Evolutionary conservation across 2,329 filamentous ascomycete genomes (phyloP).

Genomic region (Colletotrichum tofieldiae): DNA sequence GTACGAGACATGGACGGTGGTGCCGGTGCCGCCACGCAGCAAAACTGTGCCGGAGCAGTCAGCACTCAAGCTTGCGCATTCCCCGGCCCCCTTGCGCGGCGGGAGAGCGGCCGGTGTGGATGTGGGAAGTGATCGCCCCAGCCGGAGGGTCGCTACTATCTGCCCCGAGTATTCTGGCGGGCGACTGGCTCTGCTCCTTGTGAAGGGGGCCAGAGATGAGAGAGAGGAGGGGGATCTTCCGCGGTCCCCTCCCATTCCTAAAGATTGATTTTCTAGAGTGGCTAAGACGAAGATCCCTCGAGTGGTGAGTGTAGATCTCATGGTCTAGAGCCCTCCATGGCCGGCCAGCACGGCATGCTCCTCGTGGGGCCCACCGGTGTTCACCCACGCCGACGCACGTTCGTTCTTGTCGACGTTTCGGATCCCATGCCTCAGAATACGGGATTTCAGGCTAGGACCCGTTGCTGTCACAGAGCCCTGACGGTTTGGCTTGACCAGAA

Average conservation of each 20-base stretch:
- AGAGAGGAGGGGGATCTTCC: slow-evolving; percentile 9
- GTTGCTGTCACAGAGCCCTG: slow-evolving; percentile 31
- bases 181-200: neutral
- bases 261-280: neutral
- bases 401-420: slow-evolving; percentile 30
- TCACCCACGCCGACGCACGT: slow-evolving; percentile 5
- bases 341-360: neutral
- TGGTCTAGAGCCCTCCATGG: slow-evolving; percentile 18
- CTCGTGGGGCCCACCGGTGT: neutral
- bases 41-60: neutral
- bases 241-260: neutral
- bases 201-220: neutral
- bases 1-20: neutral
- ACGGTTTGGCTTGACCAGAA: slow-evolving; percentile 17
- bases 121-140: slow-evolving; percentile 10
- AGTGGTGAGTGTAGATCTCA: slow-evolving; percentile 2
- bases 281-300: slow-evolving; percentile 14
- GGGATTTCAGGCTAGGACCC: slow-evolving; percentile 7
- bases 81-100: neutral
- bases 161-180: neutral
- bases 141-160: neutral
- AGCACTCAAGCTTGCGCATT: neutral
- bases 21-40: neutral
- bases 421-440: slow-evolving; percentile 26
- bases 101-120: slow-evolving; percentile 6